A percentile compares a stretch with the other conserved stretches of the same genome.
These are phyloP conservation scores for Myrica gale DNA, from an alignment of 306 rosid genomes.

Conservation along the genomic window DNA sequence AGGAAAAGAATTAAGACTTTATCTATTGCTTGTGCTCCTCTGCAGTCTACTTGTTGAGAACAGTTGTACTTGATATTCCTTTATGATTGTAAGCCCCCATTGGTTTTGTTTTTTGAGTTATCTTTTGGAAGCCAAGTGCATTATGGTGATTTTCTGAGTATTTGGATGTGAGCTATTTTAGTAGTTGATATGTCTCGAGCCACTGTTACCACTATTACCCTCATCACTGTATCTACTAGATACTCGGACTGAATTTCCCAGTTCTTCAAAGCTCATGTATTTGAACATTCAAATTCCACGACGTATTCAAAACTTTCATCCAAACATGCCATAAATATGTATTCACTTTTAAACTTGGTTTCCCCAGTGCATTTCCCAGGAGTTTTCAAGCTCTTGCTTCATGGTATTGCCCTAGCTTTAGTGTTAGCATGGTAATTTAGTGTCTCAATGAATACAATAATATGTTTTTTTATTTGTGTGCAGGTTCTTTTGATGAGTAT, in stretches of 20 bases:
- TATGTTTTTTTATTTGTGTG: background rate
- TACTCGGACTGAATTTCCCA: no score
- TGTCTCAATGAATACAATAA: no score
- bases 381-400: background rate
- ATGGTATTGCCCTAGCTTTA: background rate
- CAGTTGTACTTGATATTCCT: background rate
- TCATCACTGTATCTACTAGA: background rate
- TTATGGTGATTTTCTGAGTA: background rate
- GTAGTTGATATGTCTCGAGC: background rate
- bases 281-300: no score
- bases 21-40: background rate
- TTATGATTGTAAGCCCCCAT: background rate
- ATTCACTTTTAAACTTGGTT: background rate
- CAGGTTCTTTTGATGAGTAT: constrained; percentile 40
- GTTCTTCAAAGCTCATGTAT: background rate
- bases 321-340: background rate
- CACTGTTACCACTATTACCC: background rate
- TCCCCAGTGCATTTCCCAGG: background rate
- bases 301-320: background rate
- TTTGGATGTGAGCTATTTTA: background rate
- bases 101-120: background rate
- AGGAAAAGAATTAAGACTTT: background rate
- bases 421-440: no score
- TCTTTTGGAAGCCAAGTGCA: background rate
- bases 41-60: background rate